Percentiles rank a stretch among this genome's conserved stretches.
Evolutionary conservation across 306 rosid species (phyloP).

Genomic region (Hippophae rhamnoides): DNA sequence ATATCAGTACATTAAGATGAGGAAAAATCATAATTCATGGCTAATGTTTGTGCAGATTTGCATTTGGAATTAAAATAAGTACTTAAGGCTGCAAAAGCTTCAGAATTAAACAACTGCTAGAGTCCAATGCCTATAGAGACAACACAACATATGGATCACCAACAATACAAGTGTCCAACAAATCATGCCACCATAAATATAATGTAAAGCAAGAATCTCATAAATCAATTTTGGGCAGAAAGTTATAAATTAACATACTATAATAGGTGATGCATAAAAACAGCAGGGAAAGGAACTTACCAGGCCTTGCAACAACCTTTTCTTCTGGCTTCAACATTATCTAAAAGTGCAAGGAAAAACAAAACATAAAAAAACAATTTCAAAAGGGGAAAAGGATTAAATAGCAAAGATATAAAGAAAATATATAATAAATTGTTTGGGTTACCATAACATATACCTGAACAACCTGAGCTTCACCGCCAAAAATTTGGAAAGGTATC

Average conservation of each 20-base stretch:
- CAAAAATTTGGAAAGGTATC: constrained; percentile 89
- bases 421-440: not conserved
- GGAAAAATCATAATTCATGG: no score
- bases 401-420: not conserved
- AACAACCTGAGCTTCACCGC: constrained; percentile 95
- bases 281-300: constrained; percentile 36
- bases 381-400: constrained; percentile 1
- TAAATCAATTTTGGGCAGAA: not conserved
- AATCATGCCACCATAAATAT: no score
- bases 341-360: constrained; percentile 33
- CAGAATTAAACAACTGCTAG: no score
- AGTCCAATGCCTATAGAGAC: no score
- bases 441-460: constrained; percentile 51
- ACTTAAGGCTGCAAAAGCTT: no score
- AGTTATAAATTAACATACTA: constrained; percentile 1
- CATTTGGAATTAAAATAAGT: no score
- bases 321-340: constrained; percentile 93
- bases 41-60: no score
- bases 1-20: no score
- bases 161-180: no score
- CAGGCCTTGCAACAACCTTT: constrained; percentile 77
- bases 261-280: not conserved
- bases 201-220: no score
- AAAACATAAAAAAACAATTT: constrained; percentile 5
- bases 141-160: no score